Conservation (phyloP, 352 stramenopile species). For the Phytophthora foliorum region DNA sequence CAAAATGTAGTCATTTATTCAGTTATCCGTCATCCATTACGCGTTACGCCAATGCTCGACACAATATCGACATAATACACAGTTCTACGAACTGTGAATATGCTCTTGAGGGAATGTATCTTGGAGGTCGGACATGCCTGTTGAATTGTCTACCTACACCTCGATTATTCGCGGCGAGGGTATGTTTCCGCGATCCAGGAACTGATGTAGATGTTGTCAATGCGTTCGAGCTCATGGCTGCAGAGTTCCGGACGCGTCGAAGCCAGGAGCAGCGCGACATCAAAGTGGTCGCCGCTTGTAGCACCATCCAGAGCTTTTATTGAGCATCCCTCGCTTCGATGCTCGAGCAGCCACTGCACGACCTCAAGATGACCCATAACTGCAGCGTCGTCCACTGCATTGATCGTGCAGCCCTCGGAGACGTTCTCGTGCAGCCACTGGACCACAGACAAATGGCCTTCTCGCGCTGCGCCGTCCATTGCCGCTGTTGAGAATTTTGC, state of each 20-base stretch:
- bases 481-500: slow-evolving; percentile 31
- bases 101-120: too few relatives aligned
- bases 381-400: slow-evolving; percentile 47
- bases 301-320: slow-evolving; percentile 39
- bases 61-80: too few relatives aligned
- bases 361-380: slow-evolving; percentile 28
- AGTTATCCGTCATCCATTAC: too few relatives aligned
- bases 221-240: slow-evolving; percentile 3
- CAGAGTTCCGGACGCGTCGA: slow-evolving; percentile 17
- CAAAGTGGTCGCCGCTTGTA: slow-evolving; percentile 37
- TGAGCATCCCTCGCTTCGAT: slow-evolving; percentile 36
- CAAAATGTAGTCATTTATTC: too few relatives aligned
- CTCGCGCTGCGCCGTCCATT: slow-evolving; percentile 31
- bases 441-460: slow-evolving; percentile 30
- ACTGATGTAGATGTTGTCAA: slow-evolving; percentile 21
- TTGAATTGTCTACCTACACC: too few relatives aligned
- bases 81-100: too few relatives aligned
- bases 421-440: slow-evolving; percentile 38
- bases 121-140: too few relatives aligned
- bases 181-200: slow-evolving; percentile 20
- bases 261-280: slow-evolving; percentile 43
- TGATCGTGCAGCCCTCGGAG: slow-evolving; percentile 40
- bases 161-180: neutral
- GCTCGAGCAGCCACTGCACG: slow-evolving; percentile 32
- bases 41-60: too few relatives aligned